Evolutionary conservation across 2,329 filamentous ascomycete genomes (phyloP).

Genomic region (Exutisphaerella laricina): DNA sequence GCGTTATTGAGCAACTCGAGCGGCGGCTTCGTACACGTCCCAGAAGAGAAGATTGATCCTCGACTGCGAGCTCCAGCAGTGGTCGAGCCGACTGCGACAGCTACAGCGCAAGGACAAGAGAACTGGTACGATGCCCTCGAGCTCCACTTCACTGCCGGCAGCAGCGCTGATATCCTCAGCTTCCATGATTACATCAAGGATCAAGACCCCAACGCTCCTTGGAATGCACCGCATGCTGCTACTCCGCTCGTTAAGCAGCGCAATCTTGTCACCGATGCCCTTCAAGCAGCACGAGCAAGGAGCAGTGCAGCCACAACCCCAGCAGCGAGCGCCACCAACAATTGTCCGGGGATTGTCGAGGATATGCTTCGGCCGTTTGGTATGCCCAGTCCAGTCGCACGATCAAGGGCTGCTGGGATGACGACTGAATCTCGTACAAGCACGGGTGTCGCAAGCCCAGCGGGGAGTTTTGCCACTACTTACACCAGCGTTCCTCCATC

Average conservation of each 20-base stretch:
- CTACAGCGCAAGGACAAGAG: neutral
- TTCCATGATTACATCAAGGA: neutral
- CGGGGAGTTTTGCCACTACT: too few species aligned
- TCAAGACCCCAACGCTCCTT: neutral
- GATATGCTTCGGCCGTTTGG: too few species aligned
- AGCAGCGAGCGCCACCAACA: too few species aligned
- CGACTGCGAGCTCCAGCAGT: neutral
- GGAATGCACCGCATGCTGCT: neutral
- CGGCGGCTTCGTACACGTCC: neutral
- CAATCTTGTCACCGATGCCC: neutral
- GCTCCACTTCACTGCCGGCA: neutral
- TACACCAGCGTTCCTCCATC: too few species aligned
- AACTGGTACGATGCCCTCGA: neutral
- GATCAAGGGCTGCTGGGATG: too few species aligned
- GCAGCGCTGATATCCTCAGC: neutral
- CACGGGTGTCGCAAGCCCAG: too few species aligned
- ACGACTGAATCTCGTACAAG: too few species aligned
- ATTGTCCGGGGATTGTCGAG: too few species aligned
- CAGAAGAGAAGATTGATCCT: neutral
- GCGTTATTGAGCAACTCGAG: too few species aligned
- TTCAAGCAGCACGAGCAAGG: neutral
- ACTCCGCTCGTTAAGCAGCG: neutral
- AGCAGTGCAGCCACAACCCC: too few species aligned
- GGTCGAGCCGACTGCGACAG: neutral
- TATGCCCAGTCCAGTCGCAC: too few species aligned